These are phyloP conservation scores for Pseudogymnoascus sp. DNA, from an alignment of 2,329 filamentous ascomycete genomes.

Conservation along the genomic window DNA sequence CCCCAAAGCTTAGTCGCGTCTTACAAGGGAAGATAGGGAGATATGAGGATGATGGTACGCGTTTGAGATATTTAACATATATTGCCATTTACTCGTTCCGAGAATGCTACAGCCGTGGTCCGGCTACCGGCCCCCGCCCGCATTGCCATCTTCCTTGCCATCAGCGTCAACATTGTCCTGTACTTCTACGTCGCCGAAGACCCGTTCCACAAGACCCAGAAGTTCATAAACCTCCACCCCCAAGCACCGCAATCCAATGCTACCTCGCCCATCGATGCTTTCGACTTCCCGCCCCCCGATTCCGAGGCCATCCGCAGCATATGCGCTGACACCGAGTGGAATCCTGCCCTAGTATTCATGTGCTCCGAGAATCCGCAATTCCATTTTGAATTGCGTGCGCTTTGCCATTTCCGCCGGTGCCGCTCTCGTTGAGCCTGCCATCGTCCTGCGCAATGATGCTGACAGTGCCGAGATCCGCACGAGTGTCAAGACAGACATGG, in stretches of 20 bases:
- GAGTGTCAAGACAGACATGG: constrained; percentile 15
- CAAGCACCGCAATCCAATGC: not conserved
- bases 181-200: not conserved
- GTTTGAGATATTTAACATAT: not conserved
- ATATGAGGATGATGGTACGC: not conserved
- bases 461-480: constrained; percentile 24
- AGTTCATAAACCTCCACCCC: not conserved
- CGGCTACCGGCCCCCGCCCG: not conserved
- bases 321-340: constrained; percentile 30
- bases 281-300: constrained; percentile 35
- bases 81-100: not conserved
- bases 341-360: constrained; percentile 32
- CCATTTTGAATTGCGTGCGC: constrained; percentile 36
- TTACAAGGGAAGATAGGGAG: not conserved
- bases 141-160: not conserved
- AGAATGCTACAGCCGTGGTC: not conserved
- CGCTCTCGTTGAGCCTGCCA: constrained; percentile 33
- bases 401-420: constrained; percentile 35
- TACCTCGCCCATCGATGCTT: constrained; percentile 17
- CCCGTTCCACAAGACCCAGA: not conserved
- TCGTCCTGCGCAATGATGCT: constrained; percentile 30
- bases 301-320: constrained; percentile 30
- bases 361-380: constrained; percentile 36
- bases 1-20: constrained; percentile 13
- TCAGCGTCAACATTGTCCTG: not conserved